Evolutionary conservation across 495 filamentous ascomycete species (phyloP).

Genomic region (Parathielavia appendiculata): DNA sequence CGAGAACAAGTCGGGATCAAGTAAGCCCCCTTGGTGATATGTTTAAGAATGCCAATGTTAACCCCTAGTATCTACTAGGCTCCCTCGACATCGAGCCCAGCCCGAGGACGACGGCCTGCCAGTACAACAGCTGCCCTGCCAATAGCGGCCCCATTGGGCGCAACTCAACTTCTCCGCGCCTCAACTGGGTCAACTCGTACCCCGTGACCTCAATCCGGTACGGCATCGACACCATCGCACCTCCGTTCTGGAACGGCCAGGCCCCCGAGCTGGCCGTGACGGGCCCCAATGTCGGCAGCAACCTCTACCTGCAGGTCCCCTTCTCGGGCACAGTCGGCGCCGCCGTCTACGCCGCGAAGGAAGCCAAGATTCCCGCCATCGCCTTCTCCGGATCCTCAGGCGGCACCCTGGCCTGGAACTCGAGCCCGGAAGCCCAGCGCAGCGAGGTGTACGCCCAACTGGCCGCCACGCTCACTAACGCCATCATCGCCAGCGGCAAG

Average conservation of each 20-base stretch:
- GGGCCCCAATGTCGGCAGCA: constrained; percentile 60
- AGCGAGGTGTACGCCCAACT: constrained; percentile 57
- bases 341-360: constrained; percentile 51
- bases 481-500: constrained; percentile 47
- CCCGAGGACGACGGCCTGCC: constrained; percentile 43
- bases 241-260: constrained; percentile 46
- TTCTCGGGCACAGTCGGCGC: constrained; percentile 62
- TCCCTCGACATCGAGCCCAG: constrained; percentile 48
- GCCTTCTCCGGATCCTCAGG: constrained; percentile 56
- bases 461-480: constrained; percentile 51
- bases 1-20: constrained; percentile 58
- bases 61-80: constrained; percentile 31
- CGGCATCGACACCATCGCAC: constrained; percentile 53
- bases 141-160: constrained; percentile 49
- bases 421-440: constrained; percentile 42
- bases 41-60: too few relatives aligned
- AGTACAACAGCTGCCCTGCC: constrained; percentile 55
- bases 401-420: constrained; percentile 49
- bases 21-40: constrained; percentile 35
- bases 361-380: constrained; percentile 53
- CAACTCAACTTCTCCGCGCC: constrained; percentile 51
- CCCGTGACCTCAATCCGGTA: constrained; percentile 60
- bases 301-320: constrained; percentile 48
- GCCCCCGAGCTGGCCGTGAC: constrained; percentile 55
- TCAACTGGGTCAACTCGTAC: constrained; percentile 68